Percentiles rank a stretch among this genome's conserved stretches.
phyloP scores from a whole-genome alignment of 225 moss, liverwort and hornwort species.

The Physcomitrellopsis africana region DNA sequence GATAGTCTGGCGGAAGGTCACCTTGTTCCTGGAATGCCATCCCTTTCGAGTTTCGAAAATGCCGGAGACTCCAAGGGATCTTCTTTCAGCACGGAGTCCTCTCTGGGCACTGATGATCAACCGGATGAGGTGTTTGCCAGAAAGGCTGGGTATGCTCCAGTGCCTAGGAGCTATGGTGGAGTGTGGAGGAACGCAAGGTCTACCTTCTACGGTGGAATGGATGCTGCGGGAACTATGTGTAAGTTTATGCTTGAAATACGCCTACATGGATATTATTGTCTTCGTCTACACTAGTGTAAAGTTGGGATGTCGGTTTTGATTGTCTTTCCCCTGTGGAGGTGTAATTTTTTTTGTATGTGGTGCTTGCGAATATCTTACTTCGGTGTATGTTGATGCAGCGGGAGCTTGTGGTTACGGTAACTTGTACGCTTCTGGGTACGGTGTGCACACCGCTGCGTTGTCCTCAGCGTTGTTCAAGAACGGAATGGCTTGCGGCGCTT shows the following conservation, averaged over 20 bases:
- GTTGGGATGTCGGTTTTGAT: background rate
- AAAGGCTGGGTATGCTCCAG: constrained; percentile 6
- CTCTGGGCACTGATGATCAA: background rate
- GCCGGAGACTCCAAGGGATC: background rate
- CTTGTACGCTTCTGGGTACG: constrained; percentile 50
- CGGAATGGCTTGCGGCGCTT: constrained; percentile 56
- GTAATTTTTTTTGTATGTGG: background rate
- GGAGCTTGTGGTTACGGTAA: constrained; percentile 63
- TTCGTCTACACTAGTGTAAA: too few relatives aligned
- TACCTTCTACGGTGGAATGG: constrained; percentile 51
- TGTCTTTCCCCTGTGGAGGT: too few relatives aligned
- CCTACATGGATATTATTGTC: background rate
- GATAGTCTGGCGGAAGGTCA: too few relatives aligned
- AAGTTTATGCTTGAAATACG: background rate
- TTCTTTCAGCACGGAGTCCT: background rate
- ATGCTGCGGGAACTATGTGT: constrained; percentile 60
- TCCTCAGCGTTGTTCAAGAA: constrained; percentile 50
- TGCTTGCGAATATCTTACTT: background rate
- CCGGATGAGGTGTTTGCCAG: background rate
- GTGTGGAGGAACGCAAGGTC: constrained; percentile 35
- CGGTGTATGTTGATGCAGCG: constrained; percentile 21
- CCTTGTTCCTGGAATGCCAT: too few relatives aligned
- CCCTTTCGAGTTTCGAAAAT: too few relatives aligned
- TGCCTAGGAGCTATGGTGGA: background rate
- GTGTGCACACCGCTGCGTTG: constrained; percentile 42